A percentile compares a stretch with the other conserved stretches of the same genome.
These are phyloP conservation scores for Nitzschia putrida DNA, from an alignment of 108 stramenopile genomes.

Conservation along the genomic window DNA sequence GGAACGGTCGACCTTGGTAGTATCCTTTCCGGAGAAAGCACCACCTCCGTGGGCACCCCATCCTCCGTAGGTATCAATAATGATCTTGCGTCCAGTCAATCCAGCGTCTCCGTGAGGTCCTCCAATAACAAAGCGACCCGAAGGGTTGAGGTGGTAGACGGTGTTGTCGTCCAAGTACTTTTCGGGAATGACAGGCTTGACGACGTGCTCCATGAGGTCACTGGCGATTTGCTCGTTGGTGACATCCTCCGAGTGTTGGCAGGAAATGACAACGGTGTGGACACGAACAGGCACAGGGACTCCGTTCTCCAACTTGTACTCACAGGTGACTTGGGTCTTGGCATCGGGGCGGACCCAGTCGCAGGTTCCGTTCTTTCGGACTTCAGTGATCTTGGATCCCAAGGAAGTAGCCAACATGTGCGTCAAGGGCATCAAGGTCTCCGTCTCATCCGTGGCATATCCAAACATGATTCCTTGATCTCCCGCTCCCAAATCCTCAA, in stretches of 20 bases:
- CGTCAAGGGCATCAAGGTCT: slow-evolving; percentile 91
- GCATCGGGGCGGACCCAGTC: slow-evolving; percentile 98
- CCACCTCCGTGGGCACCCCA: slow-evolving; percentile 98
- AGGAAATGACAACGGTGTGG: slow-evolving; percentile 96
- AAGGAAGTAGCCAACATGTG: slow-evolving; percentile 92
- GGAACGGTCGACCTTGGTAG: slow-evolving; percentile 94
- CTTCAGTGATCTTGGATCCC: slow-evolving; percentile 90
- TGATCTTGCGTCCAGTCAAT: slow-evolving; percentile 95
- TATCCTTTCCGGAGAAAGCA: slow-evolving; percentile 95
- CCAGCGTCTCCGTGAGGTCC: slow-evolving; percentile 99
- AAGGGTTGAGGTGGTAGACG: slow-evolving; percentile 95
- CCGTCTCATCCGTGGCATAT: slow-evolving; percentile 96
- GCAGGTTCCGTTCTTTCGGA: slow-evolving; percentile 92
- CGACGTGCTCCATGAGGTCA: slow-evolving; percentile 96
- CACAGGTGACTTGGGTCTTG: slow-evolving; percentile 92
- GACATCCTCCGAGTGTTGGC: slow-evolving; percentile 88
- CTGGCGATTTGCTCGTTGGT: slow-evolving; percentile 94
- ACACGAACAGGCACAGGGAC: slow-evolving; percentile 88
- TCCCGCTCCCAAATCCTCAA: slow-evolving; percentile 97
- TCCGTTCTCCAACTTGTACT: slow-evolving; percentile 88
- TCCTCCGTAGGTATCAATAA: slow-evolving; percentile 97
- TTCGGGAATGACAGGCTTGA: slow-evolving; percentile 94
- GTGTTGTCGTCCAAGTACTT: slow-evolving; percentile 97
- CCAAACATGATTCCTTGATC: slow-evolving; percentile 98
- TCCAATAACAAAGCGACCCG: slow-evolving; percentile 93